Evolutionary conservation across 2,329 filamentous ascomycete species (phyloP), one percentile per base, ranked within the genome.

Genomic region (Venturiaceae sp.): DNA sequence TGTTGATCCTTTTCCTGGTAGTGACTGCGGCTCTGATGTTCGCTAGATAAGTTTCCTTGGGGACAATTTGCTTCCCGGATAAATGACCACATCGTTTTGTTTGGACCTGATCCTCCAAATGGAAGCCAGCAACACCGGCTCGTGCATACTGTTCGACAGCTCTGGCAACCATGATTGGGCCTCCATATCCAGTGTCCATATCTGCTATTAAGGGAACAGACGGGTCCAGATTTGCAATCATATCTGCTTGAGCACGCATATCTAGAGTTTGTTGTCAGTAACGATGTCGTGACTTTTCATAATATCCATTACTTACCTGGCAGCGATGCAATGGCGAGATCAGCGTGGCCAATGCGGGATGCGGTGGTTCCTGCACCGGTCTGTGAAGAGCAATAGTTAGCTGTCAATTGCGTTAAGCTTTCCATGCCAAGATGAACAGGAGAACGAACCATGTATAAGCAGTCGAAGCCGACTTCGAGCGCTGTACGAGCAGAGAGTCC

Each of bases 31-130:
- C 83, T 0, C 78, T 72, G 64, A 87, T 82, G 0, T 84, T 75
- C n/a, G 74, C 68, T n/a, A 76, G 66, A 63, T 77, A 86, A 21
- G 77, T 76, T 0, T 78, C 75, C 0, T 67, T 61, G 1, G 71
- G 65, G 8, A 87, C 84, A 13, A 87, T 71, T 59, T 81, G 74
- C 68, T 88, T 87, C 57, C 82, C 82, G 0, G 70, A 68, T 0
- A 87, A 73, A 65, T 87, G 84, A 0, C 84, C 84, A 66, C 84
- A 87, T 9, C 83, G 80, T 71, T 88, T 87, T 47, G 77, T 80
- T 46, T 78, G 72, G 19, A 86, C 75, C 71, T 87, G 83, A 68
- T 85, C 83, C 67, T 86, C 83, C 59, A 86, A 77, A 64, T 86
- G 82, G 21, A 84, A 69, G 0, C 74, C 83, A 1, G 83, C 82